These are phyloP conservation scores for Theileria orientalis DNA, from an alignment of 169 alveolate genomes.

Conservation along the genomic window DNA sequence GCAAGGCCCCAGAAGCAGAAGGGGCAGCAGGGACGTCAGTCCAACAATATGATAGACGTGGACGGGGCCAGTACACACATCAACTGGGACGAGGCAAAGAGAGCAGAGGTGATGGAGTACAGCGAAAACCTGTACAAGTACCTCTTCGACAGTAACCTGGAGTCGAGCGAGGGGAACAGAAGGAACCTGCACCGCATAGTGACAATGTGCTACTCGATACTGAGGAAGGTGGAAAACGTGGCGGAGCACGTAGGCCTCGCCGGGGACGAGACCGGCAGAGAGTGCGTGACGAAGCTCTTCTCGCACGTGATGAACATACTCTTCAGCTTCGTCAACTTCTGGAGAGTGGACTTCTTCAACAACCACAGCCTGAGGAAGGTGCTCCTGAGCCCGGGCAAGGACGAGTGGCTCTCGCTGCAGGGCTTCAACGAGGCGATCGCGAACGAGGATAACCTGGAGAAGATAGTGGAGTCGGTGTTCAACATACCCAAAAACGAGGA, in stretches of 20 bases:
- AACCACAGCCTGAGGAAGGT: slow-evolving; percentile 34
- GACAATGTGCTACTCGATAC: slow-evolving; percentile 38
- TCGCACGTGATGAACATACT: slow-evolving; percentile 25
- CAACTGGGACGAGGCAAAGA: background rate
- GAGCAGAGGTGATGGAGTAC: background rate
- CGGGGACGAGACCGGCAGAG: slow-evolving; percentile 3
- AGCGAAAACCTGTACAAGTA: slow-evolving; percentile 8
- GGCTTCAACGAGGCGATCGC: slow-evolving; percentile 67
- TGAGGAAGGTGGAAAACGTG: slow-evolving; percentile 12
- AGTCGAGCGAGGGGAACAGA: background rate
- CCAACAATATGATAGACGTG: no score
- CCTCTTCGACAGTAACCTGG: background rate
- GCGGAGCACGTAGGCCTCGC: background rate
- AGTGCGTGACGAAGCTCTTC: slow-evolving; percentile 14
- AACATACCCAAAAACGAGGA: slow-evolving; percentile 34
- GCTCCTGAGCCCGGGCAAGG: slow-evolving; percentile 67
- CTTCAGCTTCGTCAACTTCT: slow-evolving; percentile 37
- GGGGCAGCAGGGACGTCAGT: no score
- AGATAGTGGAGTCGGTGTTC: slow-evolving; percentile 52
- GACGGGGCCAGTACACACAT: no score
- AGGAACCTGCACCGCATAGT: slow-evolving; percentile 38
- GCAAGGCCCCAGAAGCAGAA: background rate
- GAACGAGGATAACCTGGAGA: slow-evolving; percentile 43
- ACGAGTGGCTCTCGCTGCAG: slow-evolving; percentile 61
- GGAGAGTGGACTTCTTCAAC: slow-evolving; percentile 37